Conservation (phyloP, 768 basidiomycete species). For the Agrocybe praecox region DNA sequence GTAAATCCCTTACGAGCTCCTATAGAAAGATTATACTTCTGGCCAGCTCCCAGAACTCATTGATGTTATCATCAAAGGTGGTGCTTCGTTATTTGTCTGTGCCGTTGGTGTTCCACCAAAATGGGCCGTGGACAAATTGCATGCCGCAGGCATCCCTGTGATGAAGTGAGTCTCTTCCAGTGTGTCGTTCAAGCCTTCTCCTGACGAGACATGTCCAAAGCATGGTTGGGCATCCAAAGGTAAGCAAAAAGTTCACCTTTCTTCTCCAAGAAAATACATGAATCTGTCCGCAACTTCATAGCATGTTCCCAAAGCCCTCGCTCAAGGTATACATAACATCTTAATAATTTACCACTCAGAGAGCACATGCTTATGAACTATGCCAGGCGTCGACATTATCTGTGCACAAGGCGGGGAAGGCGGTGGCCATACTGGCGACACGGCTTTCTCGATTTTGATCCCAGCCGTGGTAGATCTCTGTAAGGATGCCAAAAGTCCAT, state of each 20-base stretch:
- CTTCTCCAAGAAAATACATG: not conserved
- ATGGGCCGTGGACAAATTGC: conserved; percentile 79
- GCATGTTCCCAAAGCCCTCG: conserved; percentile 78
- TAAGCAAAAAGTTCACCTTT: conserved; percentile 19
- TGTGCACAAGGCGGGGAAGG: conserved; percentile 90
- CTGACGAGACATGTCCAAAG: conserved; percentile 32
- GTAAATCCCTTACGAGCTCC: not conserved
- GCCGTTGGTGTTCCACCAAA: conserved; percentile 86
- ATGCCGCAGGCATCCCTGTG: conserved; percentile 74
- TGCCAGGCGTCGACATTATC: conserved; percentile 81
- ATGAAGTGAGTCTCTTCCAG: conserved; percentile 68
- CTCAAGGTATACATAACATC: conserved; percentile 56
- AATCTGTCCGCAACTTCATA: conserved; percentile 19
- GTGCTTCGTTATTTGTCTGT: conserved; percentile 79
- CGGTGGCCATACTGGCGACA: conserved; percentile 88
- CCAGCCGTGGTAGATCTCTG: conserved; percentile 84
- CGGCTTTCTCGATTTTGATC: conserved; percentile 78
- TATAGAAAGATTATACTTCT: conserved; percentile 70
- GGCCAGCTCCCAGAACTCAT: conserved; percentile 78
- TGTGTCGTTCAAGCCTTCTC: not conserved
- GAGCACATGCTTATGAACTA: not conserved
- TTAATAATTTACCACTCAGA: not conserved
- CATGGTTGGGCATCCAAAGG: conserved; percentile 88
- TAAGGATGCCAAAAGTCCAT: conserved; percentile 64
- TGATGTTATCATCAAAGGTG: conserved; percentile 75